phyloP scores from a whole-genome alignment of 2,329 filamentous ascomycete genomes.

The Nigrospora oryzae region DNA sequence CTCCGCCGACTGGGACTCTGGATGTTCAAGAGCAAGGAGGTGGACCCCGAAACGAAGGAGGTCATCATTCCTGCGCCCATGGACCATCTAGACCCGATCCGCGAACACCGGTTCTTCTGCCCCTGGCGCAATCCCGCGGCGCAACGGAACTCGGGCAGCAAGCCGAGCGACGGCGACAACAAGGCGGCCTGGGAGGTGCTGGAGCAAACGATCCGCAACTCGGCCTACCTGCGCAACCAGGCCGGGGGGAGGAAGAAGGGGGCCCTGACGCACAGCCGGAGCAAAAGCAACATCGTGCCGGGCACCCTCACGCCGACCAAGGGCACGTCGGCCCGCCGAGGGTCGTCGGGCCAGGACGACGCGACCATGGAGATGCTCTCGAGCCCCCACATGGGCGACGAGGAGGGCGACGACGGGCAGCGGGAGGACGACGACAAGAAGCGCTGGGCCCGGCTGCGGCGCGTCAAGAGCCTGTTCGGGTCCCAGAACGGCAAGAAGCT shows the following conservation, averaged over 20 bases:
- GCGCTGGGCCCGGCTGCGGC: constrained; percentile 62
- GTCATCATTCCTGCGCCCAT: constrained; percentile 53
- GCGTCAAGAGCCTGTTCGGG: constrained; percentile 65
- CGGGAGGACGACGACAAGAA: constrained; percentile 59
- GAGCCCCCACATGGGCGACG: constrained; percentile 14
- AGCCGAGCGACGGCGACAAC: constrained; percentile 23
- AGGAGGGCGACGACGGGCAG: constrained; percentile 34
- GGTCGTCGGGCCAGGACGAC: background rate
- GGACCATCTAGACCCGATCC: constrained; percentile 58
- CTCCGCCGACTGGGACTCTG: constrained; percentile 84
- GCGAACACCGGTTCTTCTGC: constrained; percentile 76
- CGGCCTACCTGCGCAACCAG: constrained; percentile 40
- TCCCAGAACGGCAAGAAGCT: constrained; percentile 52
- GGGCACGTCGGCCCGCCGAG: background rate
- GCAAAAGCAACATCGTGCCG: constrained; percentile 11
- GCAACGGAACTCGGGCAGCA: constrained; percentile 44
- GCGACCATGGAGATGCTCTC: constrained; percentile 9
- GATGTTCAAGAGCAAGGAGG: constrained; percentile 78
- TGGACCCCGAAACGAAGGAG: constrained; percentile 40
- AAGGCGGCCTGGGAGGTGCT: constrained; percentile 48
- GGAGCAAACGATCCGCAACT: constrained; percentile 46
- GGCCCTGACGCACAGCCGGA: constrained; percentile 20
- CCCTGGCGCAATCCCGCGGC: constrained; percentile 63
- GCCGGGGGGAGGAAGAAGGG: constrained; percentile 14
- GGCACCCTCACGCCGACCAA: constrained; percentile 1